Conservation (phyloP, 805 yeast species). For the Schwanniomyces polymorphus region DNA sequence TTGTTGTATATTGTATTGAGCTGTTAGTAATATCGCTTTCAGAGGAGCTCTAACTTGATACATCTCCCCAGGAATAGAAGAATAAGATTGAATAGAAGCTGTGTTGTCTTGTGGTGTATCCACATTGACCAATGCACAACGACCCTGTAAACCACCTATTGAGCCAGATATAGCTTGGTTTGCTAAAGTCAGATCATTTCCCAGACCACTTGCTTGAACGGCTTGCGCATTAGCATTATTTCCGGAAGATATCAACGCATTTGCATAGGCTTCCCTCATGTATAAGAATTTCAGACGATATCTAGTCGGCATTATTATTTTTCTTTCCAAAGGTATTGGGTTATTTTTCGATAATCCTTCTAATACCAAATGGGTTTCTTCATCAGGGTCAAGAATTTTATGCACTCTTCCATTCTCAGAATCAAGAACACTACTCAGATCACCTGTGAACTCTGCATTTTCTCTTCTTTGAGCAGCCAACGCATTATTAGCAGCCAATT, state of each 20-base stretch:
- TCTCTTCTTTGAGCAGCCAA: slow-evolving; percentile 77
- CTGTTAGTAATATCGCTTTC: slow-evolving; percentile 42
- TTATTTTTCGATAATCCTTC: slow-evolving; percentile 82
- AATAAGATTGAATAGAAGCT: slow-evolving; percentile 40
- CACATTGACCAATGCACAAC: slow-evolving; percentile 73
- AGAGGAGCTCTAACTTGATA: slow-evolving; percentile 48
- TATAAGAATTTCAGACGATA: slow-evolving; percentile 73
- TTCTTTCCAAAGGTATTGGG: slow-evolving; percentile 82
- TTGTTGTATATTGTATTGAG: slow-evolving; percentile 42
- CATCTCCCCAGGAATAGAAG: slow-evolving; percentile 61
- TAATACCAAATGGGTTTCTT: slow-evolving; percentile 87
- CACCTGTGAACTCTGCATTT: slow-evolving; percentile 46
- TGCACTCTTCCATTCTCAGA: slow-evolving; percentile 27
- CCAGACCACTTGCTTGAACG: slow-evolving; percentile 13
- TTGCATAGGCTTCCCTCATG: slow-evolving; percentile 92
- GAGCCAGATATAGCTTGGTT: slow-evolving; percentile 49
- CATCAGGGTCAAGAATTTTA: slow-evolving; percentile 76
- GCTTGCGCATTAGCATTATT: slow-evolving; percentile 35
- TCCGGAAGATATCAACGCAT: slow-evolving; percentile 70
- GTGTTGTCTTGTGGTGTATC: slow-evolving; percentile 34
- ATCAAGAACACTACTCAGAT: slow-evolving; percentile 18
- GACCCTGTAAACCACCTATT: slow-evolving; percentile 77
- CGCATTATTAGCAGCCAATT: slow-evolving; percentile 78
- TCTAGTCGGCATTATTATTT: slow-evolving; percentile 67
- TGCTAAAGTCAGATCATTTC: slow-evolving; percentile 40